Conservation (phyloP, 176 grass and related monocot species). For the Triticum timopheevii region DNA sequence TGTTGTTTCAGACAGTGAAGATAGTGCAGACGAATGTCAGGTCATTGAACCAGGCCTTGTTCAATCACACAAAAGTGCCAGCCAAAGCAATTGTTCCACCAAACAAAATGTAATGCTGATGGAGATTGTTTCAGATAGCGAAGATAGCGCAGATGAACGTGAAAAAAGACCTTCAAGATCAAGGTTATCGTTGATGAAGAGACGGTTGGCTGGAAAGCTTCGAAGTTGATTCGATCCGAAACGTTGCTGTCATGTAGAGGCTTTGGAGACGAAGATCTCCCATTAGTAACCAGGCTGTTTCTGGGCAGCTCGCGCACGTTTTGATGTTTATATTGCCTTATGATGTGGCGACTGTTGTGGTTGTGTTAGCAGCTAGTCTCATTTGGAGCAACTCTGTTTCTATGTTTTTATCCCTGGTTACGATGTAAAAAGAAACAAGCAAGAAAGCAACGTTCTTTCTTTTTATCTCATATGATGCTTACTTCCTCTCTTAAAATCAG, state of each 20-base stretch:
- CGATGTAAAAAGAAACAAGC: too few relatives aligned
- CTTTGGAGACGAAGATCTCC: not conserved
- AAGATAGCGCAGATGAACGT: constrained; percentile 68
- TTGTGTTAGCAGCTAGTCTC: not conserved
- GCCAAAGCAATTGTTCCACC: constrained; percentile 12
- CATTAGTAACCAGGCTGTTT: constrained; percentile 18
- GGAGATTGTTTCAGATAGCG: constrained; percentile 79
- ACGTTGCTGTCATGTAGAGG: not conserved
- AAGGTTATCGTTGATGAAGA: constrained; percentile 51
- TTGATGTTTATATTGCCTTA: constrained; percentile 13
- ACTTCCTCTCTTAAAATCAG: too few relatives aligned
- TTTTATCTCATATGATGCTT: too few relatives aligned
- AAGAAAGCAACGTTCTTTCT: too few relatives aligned
- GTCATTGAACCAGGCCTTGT: not conserved
- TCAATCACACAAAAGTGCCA: constrained; percentile 22
- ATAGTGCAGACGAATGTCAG: constrained; percentile 54
- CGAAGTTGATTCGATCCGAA: constrained; percentile 7
- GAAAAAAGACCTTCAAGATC: constrained; percentile 55
- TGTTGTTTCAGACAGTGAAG: constrained; percentile 76
- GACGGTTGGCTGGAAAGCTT: constrained; percentile 31
- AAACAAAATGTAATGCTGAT: not conserved
- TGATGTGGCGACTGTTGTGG: not conserved
- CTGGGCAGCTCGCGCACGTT: not conserved
- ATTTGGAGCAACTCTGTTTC: not conserved
- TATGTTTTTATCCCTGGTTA: too few relatives aligned